Evolutionary conservation across 2,329 filamentous ascomycete species (phyloP), one percentile per base, ranked within the genome.

Genomic region (Clathrospora elynae): DNA sequence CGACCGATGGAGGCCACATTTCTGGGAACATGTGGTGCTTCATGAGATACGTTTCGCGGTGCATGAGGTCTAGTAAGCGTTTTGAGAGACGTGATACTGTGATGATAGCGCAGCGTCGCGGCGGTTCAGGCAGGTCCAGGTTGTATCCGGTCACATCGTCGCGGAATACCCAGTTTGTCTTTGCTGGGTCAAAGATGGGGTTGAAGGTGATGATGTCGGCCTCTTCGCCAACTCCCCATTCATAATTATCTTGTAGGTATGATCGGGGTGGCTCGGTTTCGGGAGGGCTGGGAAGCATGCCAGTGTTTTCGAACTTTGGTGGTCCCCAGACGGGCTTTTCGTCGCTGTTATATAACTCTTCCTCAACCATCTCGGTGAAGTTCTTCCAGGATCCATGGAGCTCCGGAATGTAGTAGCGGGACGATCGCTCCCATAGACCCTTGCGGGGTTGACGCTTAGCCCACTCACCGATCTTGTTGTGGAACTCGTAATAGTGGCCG

Each of bases 401-500:
- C 9, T 80, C 76, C 1, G 86, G 85, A 41, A 90, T 86, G 63
- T 87, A 90, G 71, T 83, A 89, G 42, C 85, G 80, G 55, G 85
- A 82, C 49, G 81, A 86, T 35, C 86, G 79, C 66, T 90, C 86
- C 86, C 86, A 90, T 5, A 88, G 70, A 3, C 84, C 84, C 59
- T 84, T 85, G 42, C 86, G 81, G 6, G 86, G 86, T 66, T 89
- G 86, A 48, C 77, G 78, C 66, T 78, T 79, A 17, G 81, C 80
- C 72, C 88, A 89, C 5, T 79, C 72, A 17, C 75, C 74, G 7
- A 91, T 71, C 51, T 82, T 82, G 58, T 83, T 80, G 48, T 90
- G 81, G 55, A 93, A 81, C 60, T 93, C 87, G 69, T 91, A 92
- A 73, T 91, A 87, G 59, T 93, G 88, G 6, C 89, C 89, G 0